Base-by-base conservation (phyloP, 1,139 yeast species). In the Wickerhamiella infanticola region DNA sequence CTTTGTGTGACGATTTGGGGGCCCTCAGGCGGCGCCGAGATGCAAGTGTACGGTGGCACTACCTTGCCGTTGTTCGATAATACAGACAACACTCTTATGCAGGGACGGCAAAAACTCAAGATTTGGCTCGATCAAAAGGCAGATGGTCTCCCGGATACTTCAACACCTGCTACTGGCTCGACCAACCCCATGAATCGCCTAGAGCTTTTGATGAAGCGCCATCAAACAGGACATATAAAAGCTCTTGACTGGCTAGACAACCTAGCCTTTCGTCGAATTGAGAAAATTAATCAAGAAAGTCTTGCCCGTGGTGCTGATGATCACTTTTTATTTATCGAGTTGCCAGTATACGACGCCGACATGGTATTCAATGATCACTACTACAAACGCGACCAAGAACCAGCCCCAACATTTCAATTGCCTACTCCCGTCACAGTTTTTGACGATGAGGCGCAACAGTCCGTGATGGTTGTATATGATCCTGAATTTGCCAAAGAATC, bases 301-400 rank as follows among this genome's bases (percentile, higher is more conserved):
- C 42, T 43, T 33, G 33, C 42, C 5, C 35, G 40, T 6, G 46
- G 45, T 35, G 43, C 45, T 26, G 41, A 33, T 39, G 47, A 47
- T 37, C 48, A 58, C 44, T 58, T 58, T 3, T 42, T 54, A 18
- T 74, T 73, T 52, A 60, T 90, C 27, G 95, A 85, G 53, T 69
- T 84, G 41, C 81, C 82, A 3, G 75, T 76, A 49, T 85, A 82
- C 63, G 93, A 82, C 53, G 67, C 82, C 29, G 95, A 95, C 0
- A 73, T 88, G 1, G 84, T 88, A 0, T 88, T 72, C 60, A 76
- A 47, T 35, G 48, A 46, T 35, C 45, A 40, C 18, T 42, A 41
- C 25, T 54, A 53, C 41, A 38, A 37, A 24, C 24, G 27, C 3
- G 67, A 71, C 58, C 58, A 73, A 37, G 37, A 50, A 56, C 41